Conservation (phyloP, 495 filamentous ascomycete species). For the Trichoderma asperelloides region DNA sequence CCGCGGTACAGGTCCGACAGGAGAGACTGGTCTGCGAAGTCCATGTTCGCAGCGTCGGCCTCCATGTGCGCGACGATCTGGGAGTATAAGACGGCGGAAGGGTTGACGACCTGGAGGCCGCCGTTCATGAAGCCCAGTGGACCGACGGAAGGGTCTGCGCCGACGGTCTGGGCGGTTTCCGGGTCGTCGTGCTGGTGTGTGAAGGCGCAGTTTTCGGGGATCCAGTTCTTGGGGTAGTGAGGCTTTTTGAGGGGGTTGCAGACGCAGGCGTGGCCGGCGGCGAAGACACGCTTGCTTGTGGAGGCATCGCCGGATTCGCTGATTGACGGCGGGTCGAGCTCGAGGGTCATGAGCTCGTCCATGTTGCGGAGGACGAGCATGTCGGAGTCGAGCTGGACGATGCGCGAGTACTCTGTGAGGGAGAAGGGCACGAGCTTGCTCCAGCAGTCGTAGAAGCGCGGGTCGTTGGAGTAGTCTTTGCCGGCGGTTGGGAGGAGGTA, state of each 20-base stretch:
- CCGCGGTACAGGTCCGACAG: slow-evolving; percentile 56
- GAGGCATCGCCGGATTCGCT: slow-evolving; percentile 1
- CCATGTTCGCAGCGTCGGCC: slow-evolving; percentile 41
- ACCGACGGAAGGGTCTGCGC: slow-evolving; percentile 46
- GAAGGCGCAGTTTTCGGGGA: slow-evolving; percentile 66
- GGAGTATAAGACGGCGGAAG: slow-evolving; percentile 45
- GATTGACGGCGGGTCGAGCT: slow-evolving; percentile 41
- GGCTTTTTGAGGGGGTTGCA: slow-evolving; percentile 69
- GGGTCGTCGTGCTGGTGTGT: slow-evolving; percentile 50
- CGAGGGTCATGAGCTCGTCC: slow-evolving; percentile 76
- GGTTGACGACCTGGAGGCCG: slow-evolving; percentile 65
- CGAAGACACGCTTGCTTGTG: slow-evolving; percentile 48
- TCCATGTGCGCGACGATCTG: slow-evolving; percentile 44
- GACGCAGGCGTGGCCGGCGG: slow-evolving; percentile 66
- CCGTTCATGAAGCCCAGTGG: slow-evolving; percentile 63
- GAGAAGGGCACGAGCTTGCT: slow-evolving; percentile 72
- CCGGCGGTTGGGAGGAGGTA: slow-evolving; percentile 49
- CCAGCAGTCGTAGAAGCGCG: slow-evolving; percentile 77
- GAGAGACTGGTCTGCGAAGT: slow-evolving; percentile 70
- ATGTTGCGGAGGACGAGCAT: slow-evolving; percentile 73
- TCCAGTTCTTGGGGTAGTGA: slow-evolving; percentile 71
- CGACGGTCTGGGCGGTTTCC: slow-evolving; percentile 26
- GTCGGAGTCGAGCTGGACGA: slow-evolving; percentile 76
- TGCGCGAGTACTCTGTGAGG: slow-evolving; percentile 57
- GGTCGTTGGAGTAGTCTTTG: slow-evolving; percentile 55